These are phyloP conservation scores for Fusarium nurragi DNA, from an alignment of 2,329 filamentous ascomycete species.

Conservation along the genomic window DNA sequence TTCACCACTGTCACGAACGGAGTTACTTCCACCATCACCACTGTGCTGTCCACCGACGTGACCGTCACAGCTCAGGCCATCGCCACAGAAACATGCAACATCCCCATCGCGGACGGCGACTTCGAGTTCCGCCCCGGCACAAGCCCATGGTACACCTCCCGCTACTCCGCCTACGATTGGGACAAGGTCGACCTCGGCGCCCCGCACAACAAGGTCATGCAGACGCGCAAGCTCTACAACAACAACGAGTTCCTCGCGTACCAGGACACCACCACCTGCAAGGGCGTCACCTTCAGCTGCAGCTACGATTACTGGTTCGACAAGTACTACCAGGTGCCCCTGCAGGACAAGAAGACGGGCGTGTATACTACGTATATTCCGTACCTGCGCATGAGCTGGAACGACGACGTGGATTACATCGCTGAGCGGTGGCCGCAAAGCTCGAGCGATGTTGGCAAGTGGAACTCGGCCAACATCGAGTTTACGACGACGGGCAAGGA, in stretches of 20 bases:
- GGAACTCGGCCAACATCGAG: background rate
- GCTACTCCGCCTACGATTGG: background rate
- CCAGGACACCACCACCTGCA: conserved; percentile 4
- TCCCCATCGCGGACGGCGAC: conserved; percentile 12
- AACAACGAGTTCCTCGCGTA: background rate
- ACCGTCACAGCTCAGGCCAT: conserved; percentile 9
- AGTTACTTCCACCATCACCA: conserved; percentile 2
- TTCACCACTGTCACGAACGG: conserved; percentile 5
- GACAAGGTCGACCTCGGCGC: background rate
- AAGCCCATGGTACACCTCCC: background rate
- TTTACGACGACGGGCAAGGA: background rate
- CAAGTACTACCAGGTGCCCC: background rate
- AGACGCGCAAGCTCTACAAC: background rate
- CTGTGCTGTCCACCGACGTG: background rate
- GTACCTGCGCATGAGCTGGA: conserved; percentile 8
- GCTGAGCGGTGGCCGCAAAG: no score
- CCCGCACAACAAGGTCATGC: background rate
- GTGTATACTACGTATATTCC: background rate
- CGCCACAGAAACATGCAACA: background rate
- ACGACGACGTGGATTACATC: background rate
- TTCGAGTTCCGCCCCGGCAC: background rate
- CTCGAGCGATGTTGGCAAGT: background rate
- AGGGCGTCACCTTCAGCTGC: conserved; percentile 4
- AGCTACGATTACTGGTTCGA: conserved; percentile 15
- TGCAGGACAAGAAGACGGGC: background rate